Conservation (phyloP, 2,329 filamentous ascomycete species). For the Amylocarpus encephaloides region DNA sequence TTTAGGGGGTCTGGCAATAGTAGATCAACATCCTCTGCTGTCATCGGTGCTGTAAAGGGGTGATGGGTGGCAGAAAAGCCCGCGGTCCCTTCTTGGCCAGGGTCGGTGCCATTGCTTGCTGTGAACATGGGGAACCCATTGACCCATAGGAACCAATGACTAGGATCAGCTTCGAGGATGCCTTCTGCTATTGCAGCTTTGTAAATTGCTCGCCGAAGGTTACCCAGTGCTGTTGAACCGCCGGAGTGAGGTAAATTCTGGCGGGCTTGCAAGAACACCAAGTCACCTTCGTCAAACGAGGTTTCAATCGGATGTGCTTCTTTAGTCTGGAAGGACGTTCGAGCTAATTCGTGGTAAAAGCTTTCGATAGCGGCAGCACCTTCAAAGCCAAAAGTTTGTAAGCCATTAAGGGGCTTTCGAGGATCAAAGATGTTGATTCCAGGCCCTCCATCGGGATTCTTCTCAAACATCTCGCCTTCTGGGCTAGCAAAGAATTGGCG, state of each 20-base stretch:
- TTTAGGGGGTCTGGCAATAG: conserved; percentile 65
- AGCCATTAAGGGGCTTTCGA: conserved; percentile 65
- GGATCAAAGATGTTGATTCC: conserved; percentile 72
- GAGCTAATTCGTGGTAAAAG: conserved; percentile 11
- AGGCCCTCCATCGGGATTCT: conserved; percentile 71
- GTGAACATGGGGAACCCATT: conserved; percentile 91
- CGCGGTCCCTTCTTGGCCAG: conserved; percentile 66
- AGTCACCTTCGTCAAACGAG: conserved; percentile 58
- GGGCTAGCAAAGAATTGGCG: conserved; percentile 64
- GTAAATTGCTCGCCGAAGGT: conserved; percentile 27
- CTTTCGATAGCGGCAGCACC: conserved; percentile 47
- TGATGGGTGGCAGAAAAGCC: conserved; percentile 88
- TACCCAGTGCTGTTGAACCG: conserved; percentile 54
- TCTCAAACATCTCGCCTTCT: conserved; percentile 49
- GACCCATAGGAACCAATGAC: conserved; percentile 73
- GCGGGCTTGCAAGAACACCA: conserved; percentile 77
- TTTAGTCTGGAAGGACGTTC: conserved; percentile 14
- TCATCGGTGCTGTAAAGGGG: conserved; percentile 86
- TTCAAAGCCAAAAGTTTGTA: conserved; percentile 72
- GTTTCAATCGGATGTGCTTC: conserved; percentile 31
- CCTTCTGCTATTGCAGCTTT: conserved; percentile 25
- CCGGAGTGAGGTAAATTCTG: conserved; percentile 56
- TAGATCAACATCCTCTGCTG: conserved; percentile 63
- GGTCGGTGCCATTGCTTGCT: conserved; percentile 50
- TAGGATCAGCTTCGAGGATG: conserved; percentile 20